A percentile compares a stretch with the other conserved stretches of the same genome.
Conservation (phyloP, 2,329 filamentous ascomycete genomes). For the Hymenotorrendiella dingleyae region DNA sequence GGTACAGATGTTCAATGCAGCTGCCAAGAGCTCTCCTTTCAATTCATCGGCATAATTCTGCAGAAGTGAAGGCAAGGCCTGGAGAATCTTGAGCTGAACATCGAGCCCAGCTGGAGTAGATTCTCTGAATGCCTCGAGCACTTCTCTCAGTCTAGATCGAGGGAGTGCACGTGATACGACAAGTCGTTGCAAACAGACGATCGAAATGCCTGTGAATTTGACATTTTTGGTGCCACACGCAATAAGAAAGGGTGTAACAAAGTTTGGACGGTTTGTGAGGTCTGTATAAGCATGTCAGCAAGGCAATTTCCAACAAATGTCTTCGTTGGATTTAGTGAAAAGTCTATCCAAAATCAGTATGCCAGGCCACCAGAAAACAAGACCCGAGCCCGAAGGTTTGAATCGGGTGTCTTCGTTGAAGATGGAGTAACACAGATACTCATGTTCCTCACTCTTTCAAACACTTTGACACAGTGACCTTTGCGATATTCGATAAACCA, state of each 20-base stretch:
- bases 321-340: no score
- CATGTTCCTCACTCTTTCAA: no score
- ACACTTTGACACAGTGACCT: no score
- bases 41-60: constrained; percentile 85
- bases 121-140: constrained; percentile 81
- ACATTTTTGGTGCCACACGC: constrained; percentile 86
- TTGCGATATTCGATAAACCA: no score
- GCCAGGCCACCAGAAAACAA: no score
- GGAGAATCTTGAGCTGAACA: constrained; percentile 91
- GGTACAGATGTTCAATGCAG: constrained; percentile 83
- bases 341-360: no score
- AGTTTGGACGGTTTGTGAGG: constrained; percentile 72
- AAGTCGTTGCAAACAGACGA: constrained; percentile 82
- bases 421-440: no score
- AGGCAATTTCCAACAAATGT: no score
- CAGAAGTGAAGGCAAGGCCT: constrained; percentile 80
- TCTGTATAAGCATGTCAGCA: constrained; percentile 48
- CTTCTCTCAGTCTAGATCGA: constrained; percentile 71
- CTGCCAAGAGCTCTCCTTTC: constrained; percentile 73
- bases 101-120: constrained; percentile 76
- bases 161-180: constrained; percentile 78
- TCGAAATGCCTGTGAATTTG: constrained; percentile 82
- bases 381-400: no score
- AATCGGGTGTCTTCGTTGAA: no score
- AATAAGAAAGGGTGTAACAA: constrained; percentile 89